Evolutionary conservation across 2,329 filamentous ascomycete species (phyloP), one percentile per base, ranked within the genome.

Genomic region (Calonectria henricotiae): DNA sequence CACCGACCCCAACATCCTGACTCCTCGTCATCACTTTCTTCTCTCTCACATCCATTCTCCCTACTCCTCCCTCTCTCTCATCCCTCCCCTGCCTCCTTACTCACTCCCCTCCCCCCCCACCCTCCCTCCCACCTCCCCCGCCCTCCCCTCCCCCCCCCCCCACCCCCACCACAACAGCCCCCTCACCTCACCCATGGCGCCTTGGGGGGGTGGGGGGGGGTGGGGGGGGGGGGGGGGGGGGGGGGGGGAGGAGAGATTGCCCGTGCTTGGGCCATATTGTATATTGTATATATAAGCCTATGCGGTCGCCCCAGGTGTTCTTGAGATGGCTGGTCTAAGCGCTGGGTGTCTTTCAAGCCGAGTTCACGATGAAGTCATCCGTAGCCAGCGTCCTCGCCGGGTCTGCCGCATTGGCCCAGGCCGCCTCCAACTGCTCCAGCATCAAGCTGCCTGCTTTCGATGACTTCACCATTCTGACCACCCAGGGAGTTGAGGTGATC

Each of bases 381-480:
- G 39, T 8, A 25, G 51, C 6, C 11, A 39, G 37, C 20, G n/a
- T 39, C 32, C 12, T 58, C 20, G 51, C 51, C 11, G 51, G 32
- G 32, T 58, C 51, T 5, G 51, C 35, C n/a, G 51, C 51, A 9
- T 15, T 58, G 51, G 51, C 7, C 32, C 51, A 25, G 51, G 51
- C 51, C 35, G 51, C 51, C 13, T 58, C 51, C 35, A 44, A 32
- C 25, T 69, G 63, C 39, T 62, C 61, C 55, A 46, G 54, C 25
- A 27, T 70, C 23, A 49, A 49, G 23, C 64, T 68, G 17, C 46
- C 68, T 37, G 35, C 51, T 11, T 70, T 51, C 23, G 47, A 55
- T 2, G 64, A 67, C 32, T 70, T 67, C n/a, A 55, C 25, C 5
- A 32, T 68, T 25, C 13, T 61, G 39, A 54, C 41, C 23, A 41